Evolutionary conservation across 345 rosid genomes (phyloP).

Genomic region (Lumnitzera littorea): DNA sequence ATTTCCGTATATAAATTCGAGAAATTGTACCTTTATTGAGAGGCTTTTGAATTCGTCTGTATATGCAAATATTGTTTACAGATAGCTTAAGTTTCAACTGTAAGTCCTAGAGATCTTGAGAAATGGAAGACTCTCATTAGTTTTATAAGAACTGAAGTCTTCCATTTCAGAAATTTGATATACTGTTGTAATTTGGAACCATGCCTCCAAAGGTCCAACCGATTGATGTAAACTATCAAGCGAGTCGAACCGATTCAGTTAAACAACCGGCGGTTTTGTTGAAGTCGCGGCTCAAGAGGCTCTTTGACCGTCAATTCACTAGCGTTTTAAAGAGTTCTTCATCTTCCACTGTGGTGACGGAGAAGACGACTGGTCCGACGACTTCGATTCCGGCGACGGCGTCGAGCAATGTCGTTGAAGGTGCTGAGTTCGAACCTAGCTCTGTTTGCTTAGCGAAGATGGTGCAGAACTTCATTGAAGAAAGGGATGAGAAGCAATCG

Average conservation of each 20-base stretch:
- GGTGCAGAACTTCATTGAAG: conserved; percentile 90
- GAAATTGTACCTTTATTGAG: no score
- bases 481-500: conserved; percentile 63
- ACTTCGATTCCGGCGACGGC: conserved; percentile 31
- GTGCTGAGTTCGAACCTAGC: conserved; percentile 80
- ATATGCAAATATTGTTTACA: conserved; percentile 8
- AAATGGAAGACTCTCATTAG: conserved; percentile 1
- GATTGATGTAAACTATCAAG: conserved; percentile 34
- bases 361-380: conserved; percentile 30
- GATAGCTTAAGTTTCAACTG: neutral
- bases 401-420: conserved; percentile 10
- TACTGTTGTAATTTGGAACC: conserved; percentile 4
- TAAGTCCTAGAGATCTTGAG: conserved; percentile 1
- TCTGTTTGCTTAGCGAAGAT: conserved; percentile 78
- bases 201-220: conserved; percentile 75
- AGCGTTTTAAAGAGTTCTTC: conserved; percentile 38
- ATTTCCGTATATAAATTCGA: no score
- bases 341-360: conserved; percentile 4
- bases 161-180: neutral
- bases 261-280: conserved; percentile 38
- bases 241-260: conserved; percentile 29
- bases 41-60: conserved; percentile 10
- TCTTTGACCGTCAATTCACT: conserved; percentile 62
- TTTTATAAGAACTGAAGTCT: no score
- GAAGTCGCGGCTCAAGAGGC: conserved; percentile 57